phyloP scores from a whole-genome alignment of 176 grass and related monocot species.

The Eleusine coracana region DNA sequence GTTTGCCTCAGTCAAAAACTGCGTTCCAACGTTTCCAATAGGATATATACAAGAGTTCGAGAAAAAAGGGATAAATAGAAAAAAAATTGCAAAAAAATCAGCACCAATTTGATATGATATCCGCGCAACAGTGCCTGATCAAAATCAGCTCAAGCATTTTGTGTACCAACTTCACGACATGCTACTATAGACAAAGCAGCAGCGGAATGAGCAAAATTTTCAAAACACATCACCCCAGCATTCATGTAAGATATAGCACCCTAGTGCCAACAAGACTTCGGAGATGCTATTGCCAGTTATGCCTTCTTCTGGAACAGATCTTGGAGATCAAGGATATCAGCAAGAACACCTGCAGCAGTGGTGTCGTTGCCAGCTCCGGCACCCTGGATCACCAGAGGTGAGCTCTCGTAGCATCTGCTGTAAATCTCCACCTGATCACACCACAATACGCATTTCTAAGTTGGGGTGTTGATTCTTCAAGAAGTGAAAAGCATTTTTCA shows the following conservation, averaged over 20 bases:
- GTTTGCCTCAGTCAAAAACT: neutral
- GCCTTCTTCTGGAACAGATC: conserved; percentile 60
- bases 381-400: conserved; percentile 90
- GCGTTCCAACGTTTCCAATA: neutral
- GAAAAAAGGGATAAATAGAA: neutral
- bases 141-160: neutral
- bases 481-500: neutral
- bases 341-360: conserved; percentile 84
- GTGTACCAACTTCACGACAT: neutral
- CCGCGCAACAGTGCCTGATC: neutral
- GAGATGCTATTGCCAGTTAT: neutral
- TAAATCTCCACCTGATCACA: conserved; percentile 83
- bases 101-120: no score
- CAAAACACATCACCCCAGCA: neutral
- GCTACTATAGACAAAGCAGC: neutral
- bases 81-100: neutral
- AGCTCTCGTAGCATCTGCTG: conserved; percentile 84
- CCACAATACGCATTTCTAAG: neutral
- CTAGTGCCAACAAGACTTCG: neutral
- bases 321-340: conserved; percentile 81
- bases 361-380: conserved; percentile 94
- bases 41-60: no score
- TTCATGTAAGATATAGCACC: neutral
- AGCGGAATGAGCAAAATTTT: neutral
- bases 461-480: neutral